Evolutionary conservation across 2,329 filamentous ascomycete genomes (phyloP).

Genomic region (Ophiostoma piceae): DNA sequence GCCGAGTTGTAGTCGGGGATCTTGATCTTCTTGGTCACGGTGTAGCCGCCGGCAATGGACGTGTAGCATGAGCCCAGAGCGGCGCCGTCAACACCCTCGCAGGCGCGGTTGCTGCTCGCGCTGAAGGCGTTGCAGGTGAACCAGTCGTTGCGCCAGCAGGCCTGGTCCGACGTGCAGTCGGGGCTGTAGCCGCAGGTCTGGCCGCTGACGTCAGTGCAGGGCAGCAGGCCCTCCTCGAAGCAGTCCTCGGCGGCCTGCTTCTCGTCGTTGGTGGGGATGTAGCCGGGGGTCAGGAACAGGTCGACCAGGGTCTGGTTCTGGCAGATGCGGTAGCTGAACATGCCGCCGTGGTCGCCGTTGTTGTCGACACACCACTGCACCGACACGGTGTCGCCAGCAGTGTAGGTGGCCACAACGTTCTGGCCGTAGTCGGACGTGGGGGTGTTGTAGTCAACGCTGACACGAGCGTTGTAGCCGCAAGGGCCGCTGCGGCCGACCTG

Average conservation of each 20-base stretch:
- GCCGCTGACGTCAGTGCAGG: background rate
- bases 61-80: constrained; percentile 2
- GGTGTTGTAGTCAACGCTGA: constrained; percentile 7
- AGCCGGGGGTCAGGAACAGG: background rate
- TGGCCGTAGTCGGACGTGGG: constrained; percentile 4
- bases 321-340: constrained; percentile 9
- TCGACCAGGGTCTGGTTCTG: constrained; percentile 4
- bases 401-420: background rate
- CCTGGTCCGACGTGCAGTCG: constrained; percentile 6
- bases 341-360: constrained; percentile 7
- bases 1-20: background rate
- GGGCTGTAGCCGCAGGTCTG: constrained; percentile 2
- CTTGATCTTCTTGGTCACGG: constrained; percentile 9
- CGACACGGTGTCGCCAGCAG: background rate
- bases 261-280: background rate
- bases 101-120: background rate
- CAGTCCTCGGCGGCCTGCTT: constrained; percentile 7
- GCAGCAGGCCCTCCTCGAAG: constrained; percentile 5
- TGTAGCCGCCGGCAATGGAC: constrained; percentile 5
- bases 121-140: constrained; percentile 6
- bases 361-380: constrained; percentile 8
- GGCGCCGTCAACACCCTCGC: background rate
- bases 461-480: background rate
- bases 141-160: constrained; percentile 2
- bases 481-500: constrained; percentile 3